These are phyloP conservation scores for Puccinia horiana DNA, from an alignment of 1,284 basidiomycete species.

Conservation along the genomic window DNA sequence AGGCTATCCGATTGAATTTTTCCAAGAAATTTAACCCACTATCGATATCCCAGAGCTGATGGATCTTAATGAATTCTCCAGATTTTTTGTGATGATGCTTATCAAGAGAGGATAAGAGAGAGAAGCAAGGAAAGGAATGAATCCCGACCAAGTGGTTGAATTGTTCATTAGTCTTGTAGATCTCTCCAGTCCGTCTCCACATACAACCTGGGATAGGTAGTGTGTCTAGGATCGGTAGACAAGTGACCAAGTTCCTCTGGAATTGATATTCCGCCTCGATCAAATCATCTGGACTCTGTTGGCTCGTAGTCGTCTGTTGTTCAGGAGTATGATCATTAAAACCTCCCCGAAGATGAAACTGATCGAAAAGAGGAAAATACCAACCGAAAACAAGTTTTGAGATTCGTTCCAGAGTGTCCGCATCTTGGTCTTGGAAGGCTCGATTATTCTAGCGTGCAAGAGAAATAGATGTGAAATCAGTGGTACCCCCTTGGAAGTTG, in stretches of 20 bases:
- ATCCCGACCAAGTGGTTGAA: constrained; percentile 74
- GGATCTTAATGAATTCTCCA: constrained; percentile 64
- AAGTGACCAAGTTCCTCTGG: constrained; percentile 89
- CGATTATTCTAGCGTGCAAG: neutral
- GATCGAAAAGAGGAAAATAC: neutral
- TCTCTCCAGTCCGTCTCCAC: constrained; percentile 95
- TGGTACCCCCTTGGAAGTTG: neutral
- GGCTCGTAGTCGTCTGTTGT: neutral
- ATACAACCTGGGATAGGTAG: constrained; percentile 89
- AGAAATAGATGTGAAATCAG: neutral
- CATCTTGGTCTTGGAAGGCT: constrained; percentile 36
- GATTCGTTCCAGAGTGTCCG: constrained; percentile 17
- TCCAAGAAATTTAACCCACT: constrained; percentile 97
- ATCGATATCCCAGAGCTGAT: constrained; percentile 95
- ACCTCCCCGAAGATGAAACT: neutral
- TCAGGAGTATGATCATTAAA: neutral
- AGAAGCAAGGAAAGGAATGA: neutral
- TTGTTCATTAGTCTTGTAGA: constrained; percentile 95
- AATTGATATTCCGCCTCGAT: constrained; percentile 76
- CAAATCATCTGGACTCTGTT: constrained; percentile 1
- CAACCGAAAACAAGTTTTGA: constrained; percentile 28
- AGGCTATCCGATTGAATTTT: constrained; percentile 85
- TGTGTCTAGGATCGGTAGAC: constrained; percentile 79
- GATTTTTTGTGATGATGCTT: neutral
- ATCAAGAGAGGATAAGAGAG: neutral